Evolutionary conservation across 2,329 filamentous ascomycete genomes (phyloP), one percentile per base, ranked within the genome.

Genomic region (Fusarium compactum): DNA sequence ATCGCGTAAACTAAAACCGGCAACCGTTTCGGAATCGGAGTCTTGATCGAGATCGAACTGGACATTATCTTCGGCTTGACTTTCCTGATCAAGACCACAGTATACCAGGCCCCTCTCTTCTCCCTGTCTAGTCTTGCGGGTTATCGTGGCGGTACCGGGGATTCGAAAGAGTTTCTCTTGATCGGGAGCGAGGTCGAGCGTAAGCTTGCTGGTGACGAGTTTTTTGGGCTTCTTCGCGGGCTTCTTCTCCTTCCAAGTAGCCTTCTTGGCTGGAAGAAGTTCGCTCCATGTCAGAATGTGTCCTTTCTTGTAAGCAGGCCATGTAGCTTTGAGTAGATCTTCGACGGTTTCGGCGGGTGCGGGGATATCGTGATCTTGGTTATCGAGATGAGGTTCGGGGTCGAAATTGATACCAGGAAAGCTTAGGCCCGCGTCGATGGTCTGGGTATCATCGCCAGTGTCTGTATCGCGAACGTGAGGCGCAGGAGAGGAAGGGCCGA

Each of bases 121-220:
- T 48, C 88, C 82, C 25, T 90, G 80, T 27, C 86, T 87, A 63
- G 89, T 85, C 48, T 89, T 87, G 46, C 89, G 87, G 14, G 78
- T 79, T 5, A 80, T 76, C 6, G 84, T 82, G 2, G 86, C 85
- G 27, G 89, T 86, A 1, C 90, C 90, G 1, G 89, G 86, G n/a
- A 95, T 88, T 59, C 90, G 90, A 78, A 98, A 99, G 27, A 87
- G 85, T 73, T 94, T 94, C 79, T 97, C 93, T 71, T 97, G 92
- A 74, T 98, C 96, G 48, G 89, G 86, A 5, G 93, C 92, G 34
- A 98, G 84, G 66, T 99, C 96, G 16, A 99, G 85, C 66, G 90
- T 94, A 60, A 97, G 86, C 80, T 99, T 99, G 22, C 92, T 95
- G 0, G 94, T 94, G 8, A 94, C 87, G 6, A 98, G 85, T 18